A percentile compares a stretch with the other conserved stretches of the same genome.
These are phyloP conservation scores for Miscanthus lutarioriparius DNA, from an alignment of 176 grass and related monocot species.

Conservation along the genomic window DNA sequence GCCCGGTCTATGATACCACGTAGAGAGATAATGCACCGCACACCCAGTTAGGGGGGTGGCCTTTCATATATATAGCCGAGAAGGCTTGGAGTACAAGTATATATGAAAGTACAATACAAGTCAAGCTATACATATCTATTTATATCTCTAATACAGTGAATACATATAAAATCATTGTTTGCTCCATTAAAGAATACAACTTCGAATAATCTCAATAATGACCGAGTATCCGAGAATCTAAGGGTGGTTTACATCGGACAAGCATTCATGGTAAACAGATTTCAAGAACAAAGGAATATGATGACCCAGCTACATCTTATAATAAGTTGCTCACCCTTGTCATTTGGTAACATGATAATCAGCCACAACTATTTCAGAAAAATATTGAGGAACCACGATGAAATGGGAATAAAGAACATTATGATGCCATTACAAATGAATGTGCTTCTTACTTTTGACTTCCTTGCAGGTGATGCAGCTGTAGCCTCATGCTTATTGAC, in stretches of 20 bases:
- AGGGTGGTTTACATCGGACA: conserved; percentile 2
- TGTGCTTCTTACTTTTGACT: conserved; percentile 35
- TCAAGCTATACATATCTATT: too few relatives aligned
- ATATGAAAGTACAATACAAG: too few relatives aligned
- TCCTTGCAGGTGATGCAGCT: conserved; percentile 37
- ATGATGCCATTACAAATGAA: not conserved
- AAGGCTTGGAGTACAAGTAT: too few relatives aligned
- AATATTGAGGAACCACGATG: not conserved
- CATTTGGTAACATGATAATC: not conserved
- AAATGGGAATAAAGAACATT: conserved; percentile 12
- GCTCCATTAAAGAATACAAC: not conserved
- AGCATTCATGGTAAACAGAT: not conserved
- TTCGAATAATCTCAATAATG: not conserved
- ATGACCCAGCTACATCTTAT: not conserved
- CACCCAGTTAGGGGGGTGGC: too few relatives aligned
- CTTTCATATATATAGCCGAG: too few relatives aligned
- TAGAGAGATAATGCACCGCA: too few relatives aligned
- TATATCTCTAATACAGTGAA: not conserved
- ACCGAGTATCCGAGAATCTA: not conserved
- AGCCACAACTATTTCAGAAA: not conserved
- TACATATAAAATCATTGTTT: not conserved
- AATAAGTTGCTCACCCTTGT: not conserved
- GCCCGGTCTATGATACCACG: too few relatives aligned
- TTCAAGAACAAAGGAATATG: conserved; percentile 5
- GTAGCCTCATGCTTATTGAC: conserved; percentile 42